Conservation (phyloP, 1,284 basidiomycete genomes). For the Trichosporon inkin region DNA sequence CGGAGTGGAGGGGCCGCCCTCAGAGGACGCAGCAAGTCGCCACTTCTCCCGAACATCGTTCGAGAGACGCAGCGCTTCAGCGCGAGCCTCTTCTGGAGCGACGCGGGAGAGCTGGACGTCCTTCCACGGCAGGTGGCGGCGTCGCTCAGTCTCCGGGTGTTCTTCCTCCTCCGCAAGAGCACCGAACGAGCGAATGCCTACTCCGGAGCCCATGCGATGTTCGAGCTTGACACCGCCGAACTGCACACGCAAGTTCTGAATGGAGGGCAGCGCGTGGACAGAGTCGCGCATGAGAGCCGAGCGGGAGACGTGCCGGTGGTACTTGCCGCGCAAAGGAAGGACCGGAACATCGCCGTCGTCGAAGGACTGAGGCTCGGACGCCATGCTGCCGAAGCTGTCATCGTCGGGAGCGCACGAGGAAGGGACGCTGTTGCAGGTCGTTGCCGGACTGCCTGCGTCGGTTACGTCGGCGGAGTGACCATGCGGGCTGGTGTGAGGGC, state of each 20-base stretch:
- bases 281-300: constrained; percentile 47
- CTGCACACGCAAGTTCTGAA: constrained; percentile 46
- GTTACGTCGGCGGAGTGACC: constrained; percentile 4
- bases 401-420: constrained; percentile 1
- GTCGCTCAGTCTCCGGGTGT: constrained; percentile 9
- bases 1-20: constrained; percentile 15
- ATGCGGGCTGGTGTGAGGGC: constrained; percentile 4
- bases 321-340: constrained; percentile 17
- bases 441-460: constrained; percentile 2
- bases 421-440: not conserved
- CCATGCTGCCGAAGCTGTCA: constrained; percentile 6
- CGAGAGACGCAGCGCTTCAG: constrained; percentile 29
- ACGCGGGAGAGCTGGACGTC: constrained; percentile 38
- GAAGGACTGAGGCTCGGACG: not conserved
- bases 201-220: constrained; percentile 37
- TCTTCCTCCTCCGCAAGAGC: constrained; percentile 39
- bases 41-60: constrained; percentile 10
- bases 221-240: constrained; percentile 37
- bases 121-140: constrained; percentile 37
- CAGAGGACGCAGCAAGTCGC: constrained; percentile 2
- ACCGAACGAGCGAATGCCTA: constrained; percentile 30
- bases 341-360: not conserved
- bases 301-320: constrained; percentile 40
- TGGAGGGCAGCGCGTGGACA: constrained; percentile 47
- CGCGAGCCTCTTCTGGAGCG: constrained; percentile 28